Evolutionary conservation across 257 asterid species (phyloP).

Genomic region (Capsicum baccatum): DNA sequence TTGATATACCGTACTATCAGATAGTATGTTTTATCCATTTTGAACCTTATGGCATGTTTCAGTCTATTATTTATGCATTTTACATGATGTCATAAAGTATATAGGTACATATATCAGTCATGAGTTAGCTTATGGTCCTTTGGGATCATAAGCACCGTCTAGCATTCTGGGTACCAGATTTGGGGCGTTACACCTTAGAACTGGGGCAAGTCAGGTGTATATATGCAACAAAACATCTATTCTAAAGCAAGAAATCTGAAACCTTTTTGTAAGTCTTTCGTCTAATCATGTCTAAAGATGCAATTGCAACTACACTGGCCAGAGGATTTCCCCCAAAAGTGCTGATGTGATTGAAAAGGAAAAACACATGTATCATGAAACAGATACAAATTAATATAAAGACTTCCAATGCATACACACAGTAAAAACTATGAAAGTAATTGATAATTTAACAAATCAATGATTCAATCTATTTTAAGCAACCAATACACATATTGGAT

Average conservation of each 20-base stretch:
- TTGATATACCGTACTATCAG: too few relatives aligned
- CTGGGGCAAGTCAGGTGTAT: background rate
- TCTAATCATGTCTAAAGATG: constrained; percentile 43
- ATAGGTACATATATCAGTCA: too few relatives aligned
- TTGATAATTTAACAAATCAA: too few relatives aligned
- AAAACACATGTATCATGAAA: background rate
- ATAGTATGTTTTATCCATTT: too few relatives aligned
- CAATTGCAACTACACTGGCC: constrained; percentile 79
- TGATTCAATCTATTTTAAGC: too few relatives aligned
- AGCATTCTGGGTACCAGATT: too few relatives aligned
- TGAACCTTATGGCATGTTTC: too few relatives aligned
- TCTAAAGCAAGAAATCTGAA: constrained; percentile 28
- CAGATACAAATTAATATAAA: background rate
- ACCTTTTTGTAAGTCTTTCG: constrained; percentile 89
- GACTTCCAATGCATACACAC: background rate
- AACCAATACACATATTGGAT: too few relatives aligned
- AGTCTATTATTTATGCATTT: too few relatives aligned
- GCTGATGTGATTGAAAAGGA: constrained; percentile 46
- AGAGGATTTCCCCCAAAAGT: constrained; percentile 96
- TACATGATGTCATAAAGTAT: too few relatives aligned
- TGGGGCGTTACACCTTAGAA: background rate
- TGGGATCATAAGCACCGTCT: too few relatives aligned
- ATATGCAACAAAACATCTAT: constrained; percentile 17
- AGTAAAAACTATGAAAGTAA: background rate
- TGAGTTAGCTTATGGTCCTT: too few relatives aligned